phyloP scores from a whole-genome alignment of 2,329 filamentous ascomycete species.

The Aspergillus neoniger region DNA sequence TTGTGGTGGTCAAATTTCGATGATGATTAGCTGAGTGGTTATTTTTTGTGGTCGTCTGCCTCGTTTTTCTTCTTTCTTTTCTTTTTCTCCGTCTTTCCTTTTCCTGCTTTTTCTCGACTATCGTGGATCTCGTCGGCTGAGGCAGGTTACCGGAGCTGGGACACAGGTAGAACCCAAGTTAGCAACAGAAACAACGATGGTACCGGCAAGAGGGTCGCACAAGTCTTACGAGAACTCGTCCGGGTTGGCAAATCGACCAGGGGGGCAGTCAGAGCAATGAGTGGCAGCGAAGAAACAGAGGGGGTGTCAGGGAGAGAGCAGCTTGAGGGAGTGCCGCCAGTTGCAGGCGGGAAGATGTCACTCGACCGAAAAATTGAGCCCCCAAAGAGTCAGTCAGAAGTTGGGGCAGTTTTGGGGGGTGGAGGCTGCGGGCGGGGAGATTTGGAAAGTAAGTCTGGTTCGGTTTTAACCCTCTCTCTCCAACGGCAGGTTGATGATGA shows the following conservation, averaged over 20 bases:
- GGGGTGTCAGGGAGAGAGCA: background rate
- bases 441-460: background rate
- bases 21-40: background rate
- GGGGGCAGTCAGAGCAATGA: background rate
- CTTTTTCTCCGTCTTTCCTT: constrained; percentile 5
- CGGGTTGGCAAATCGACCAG: background rate
- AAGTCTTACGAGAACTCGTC: constrained; percentile 3
- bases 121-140: background rate
- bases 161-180: constrained; percentile 8
- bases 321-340: background rate
- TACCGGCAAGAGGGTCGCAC: constrained; percentile 1
- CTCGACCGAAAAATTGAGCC: background rate
- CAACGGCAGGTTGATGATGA: background rate
- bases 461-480: background rate
- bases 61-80: background rate
- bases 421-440: background rate
- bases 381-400: background rate
- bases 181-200: constrained; percentile 6
- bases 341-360: background rate
- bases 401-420: background rate
- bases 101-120: constrained; percentile 6
- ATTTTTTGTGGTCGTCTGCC: no score
- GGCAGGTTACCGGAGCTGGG: constrained; percentile 3
- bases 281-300: background rate
- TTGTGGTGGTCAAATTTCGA: background rate